phyloP scores from a whole-genome alignment of 2,329 filamentous ascomycete species.

The Tolypocladium tundrense region DNA sequence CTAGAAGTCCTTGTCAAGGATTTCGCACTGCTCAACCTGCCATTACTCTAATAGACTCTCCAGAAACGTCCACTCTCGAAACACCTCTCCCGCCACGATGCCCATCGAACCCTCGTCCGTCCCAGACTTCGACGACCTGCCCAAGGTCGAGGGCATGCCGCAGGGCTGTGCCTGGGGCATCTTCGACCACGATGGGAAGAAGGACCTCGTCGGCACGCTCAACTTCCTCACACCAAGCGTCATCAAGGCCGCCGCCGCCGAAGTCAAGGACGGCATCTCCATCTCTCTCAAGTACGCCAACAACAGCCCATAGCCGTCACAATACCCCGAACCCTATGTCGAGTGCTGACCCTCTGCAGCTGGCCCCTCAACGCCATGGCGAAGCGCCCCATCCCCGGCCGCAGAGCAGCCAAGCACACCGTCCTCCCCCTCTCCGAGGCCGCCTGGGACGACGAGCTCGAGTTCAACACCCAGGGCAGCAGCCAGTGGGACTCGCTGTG shows the following conservation, averaged over 20 bases:
- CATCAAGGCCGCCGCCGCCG: slow-evolving; percentile 11
- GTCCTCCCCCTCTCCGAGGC: slow-evolving; percentile 19
- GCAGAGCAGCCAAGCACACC: slow-evolving; percentile 25
- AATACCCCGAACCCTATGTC: neutral
- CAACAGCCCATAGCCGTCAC: too few species aligned
- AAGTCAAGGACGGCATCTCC: slow-evolving; percentile 29
- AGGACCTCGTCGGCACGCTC: slow-evolving; percentile 39
- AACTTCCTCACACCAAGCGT: slow-evolving; percentile 40
- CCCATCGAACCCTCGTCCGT: slow-evolving; percentile 11
- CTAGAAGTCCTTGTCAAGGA: too few species aligned
- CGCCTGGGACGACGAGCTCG: slow-evolving; percentile 38
- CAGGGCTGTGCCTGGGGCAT: slow-evolving; percentile 42
- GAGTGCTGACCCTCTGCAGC: slow-evolving; percentile 12
- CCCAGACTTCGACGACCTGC: slow-evolving; percentile 33
- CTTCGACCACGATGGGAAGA: slow-evolving; percentile 32
- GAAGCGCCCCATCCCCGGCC: slow-evolving; percentile 22
- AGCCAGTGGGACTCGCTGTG: slow-evolving; percentile 47
- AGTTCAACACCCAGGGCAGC: slow-evolving; percentile 45
- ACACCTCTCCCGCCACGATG: neutral
- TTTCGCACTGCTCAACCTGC: neutral
- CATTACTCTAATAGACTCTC: neutral
- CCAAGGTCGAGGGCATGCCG: slow-evolving; percentile 30
- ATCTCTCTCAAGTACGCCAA: slow-evolving; percentile 40
- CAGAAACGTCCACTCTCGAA: too few species aligned
- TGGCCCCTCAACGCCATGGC: slow-evolving; percentile 31